Base-by-base conservation (phyloP, 2,329 filamentous ascomycete genomes). In the Stachybotrys echinatus region DNA sequence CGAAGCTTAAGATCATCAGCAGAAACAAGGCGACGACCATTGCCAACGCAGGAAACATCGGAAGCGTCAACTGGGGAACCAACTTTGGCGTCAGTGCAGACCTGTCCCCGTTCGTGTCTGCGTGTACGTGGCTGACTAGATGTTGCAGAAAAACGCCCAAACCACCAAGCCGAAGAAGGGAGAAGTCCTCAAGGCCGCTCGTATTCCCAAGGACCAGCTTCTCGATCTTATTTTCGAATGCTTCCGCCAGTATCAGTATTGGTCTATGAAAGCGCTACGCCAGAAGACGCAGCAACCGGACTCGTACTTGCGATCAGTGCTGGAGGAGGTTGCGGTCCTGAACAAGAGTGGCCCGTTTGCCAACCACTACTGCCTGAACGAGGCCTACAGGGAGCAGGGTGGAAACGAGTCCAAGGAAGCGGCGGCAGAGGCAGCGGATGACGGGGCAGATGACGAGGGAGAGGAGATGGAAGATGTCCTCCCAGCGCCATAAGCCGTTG, bases 221-320 rank as follows among this genome's bases (percentile, higher is more conserved):
- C 73, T 95, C 70, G 92, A 96, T 71, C 80, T 83, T 55, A 84
- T 99, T 53, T 91, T 92, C 74, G 73, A 80, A 45, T 87, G 85
- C 64, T 99, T 96, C 82, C 82, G 85, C 50, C 76, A 87, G 61
- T 95, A 88, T 76, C 84, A 86, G 60, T 97, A 94, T 70, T 99
- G 92, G 92, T 85, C 88, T n/a, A 88, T 97, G 77, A 92, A 89
- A 63, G 83, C 87, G 5, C 80, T 99, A 58, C 89, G 90, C 55
- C 77, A 83, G 47, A 75, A 80, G 53, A 81, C 95, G 38, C 81
- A 85, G 52, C 94, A 99, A 70, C 94, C 94, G 2, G 94, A 97
- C 65, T 85, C 87, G n/a, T 97, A 92, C 67, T 81, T 99, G 54
- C 90, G 92, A 49, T 83, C 94, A 64, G 87, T 85, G 1, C 72